Percentiles rank a stretch among this genome's conserved stretches.
phyloP scores from a whole-genome alignment of 345 rosid genomes.

The Eucalyptus marginata region DNA sequence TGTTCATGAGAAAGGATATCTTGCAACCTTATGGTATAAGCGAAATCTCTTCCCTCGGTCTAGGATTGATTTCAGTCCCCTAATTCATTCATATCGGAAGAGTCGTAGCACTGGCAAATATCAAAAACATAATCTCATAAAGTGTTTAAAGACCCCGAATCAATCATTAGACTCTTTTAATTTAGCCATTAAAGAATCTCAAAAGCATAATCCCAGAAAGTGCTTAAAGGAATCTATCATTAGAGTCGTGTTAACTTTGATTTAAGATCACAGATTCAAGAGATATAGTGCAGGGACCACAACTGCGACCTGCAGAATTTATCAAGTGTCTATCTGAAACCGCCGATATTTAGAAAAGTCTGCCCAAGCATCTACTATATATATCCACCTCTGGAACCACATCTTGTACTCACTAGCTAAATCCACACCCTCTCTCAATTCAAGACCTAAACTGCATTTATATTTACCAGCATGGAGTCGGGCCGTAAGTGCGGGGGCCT shows the following conservation, averaged over 20 bases:
- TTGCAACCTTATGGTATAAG: background rate
- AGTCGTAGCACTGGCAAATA: background rate
- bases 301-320: background rate
- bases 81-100: background rate
- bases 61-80: background rate
- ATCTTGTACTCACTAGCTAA: background rate
- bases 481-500: constrained; percentile 36
- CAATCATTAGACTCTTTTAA: background rate
- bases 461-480: constrained; percentile 24
- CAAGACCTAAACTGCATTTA: background rate
- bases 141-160: background rate
- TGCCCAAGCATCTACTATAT: constrained; percentile 1
- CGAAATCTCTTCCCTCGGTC: background rate
- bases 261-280: background rate
- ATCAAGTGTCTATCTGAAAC: constrained; percentile 12
- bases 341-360: background rate
- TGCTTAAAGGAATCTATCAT: background rate
- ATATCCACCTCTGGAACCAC: background rate
- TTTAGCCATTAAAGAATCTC: background rate
- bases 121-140: background rate
- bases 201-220: background rate
- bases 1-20: background rate
- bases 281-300: constrained; percentile 23
- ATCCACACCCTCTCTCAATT: background rate
- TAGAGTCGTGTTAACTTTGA: constrained; percentile 1